A percentile compares a stretch with the other conserved stretches of the same genome.
phyloP scores from a whole-genome alignment of 352 stramenopile species.

The Pythium phragmiticola region DNA sequence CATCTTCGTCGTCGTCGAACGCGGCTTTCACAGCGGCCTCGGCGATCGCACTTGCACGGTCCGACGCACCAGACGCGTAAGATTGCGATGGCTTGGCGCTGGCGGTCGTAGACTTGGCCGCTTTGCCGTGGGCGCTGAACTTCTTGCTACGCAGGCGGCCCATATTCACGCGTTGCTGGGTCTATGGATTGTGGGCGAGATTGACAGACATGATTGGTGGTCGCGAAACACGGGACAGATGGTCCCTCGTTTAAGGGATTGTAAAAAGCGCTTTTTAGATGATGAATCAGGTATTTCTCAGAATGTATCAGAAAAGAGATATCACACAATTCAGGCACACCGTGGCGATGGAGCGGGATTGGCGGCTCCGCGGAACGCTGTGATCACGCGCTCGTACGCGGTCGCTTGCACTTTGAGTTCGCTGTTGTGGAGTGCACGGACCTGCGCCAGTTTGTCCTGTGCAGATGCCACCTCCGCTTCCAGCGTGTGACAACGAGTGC shows the following conservation, averaged over 20 bases:
- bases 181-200: background rate
- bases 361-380: background rate
- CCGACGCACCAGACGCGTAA: constrained; percentile 5
- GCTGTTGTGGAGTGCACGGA: constrained; percentile 31
- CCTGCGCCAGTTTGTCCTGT: constrained; percentile 28
- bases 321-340: constrained; percentile 1
- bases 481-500: constrained; percentile 26
- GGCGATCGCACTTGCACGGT: constrained; percentile 28
- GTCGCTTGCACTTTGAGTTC: constrained; percentile 39
- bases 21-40: constrained; percentile 63
- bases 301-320: constrained; percentile 12
- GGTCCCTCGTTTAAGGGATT: background rate
- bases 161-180: constrained; percentile 29
- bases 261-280: background rate
- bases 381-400: constrained; percentile 21
- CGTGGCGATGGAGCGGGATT: background rate
- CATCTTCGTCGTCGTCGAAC: constrained; percentile 48
- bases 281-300: background rate
- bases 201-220: constrained; percentile 17
- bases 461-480: constrained; percentile 25
- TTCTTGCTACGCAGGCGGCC: constrained; percentile 60
- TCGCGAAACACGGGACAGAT: constrained; percentile 8
- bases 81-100: constrained; percentile 26
- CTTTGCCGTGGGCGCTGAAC: constrained; percentile 47
- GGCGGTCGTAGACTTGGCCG: constrained; percentile 40